phyloP scores from a whole-genome alignment of 306 rosid genomes.

The Pyrus bretschneideri region DNA sequence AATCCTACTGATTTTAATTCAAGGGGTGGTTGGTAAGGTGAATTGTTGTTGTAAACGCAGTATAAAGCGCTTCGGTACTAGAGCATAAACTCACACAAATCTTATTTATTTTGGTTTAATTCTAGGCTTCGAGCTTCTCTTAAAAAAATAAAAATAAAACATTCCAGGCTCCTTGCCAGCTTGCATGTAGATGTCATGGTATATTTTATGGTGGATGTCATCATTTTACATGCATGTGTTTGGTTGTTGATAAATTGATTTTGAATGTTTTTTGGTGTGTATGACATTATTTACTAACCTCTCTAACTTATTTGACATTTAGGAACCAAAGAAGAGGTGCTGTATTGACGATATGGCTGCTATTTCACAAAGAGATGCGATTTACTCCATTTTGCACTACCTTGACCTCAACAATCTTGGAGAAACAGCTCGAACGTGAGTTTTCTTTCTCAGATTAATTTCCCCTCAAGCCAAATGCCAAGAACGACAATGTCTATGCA shows the following conservation, averaged over 20 bases:
- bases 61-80: not conserved
- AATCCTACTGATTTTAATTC: not conserved
- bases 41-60: not conserved
- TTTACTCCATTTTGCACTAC: not conserved
- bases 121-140: not conserved
- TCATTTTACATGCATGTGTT: not conserved
- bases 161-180: not conserved
- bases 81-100: not conserved
- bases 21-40: not conserved
- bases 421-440: slow-evolving; percentile 13
- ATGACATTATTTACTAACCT: not conserved
- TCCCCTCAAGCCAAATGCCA: not conserved
- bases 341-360: not conserved
- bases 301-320: not conserved
- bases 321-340: not conserved
- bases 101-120: not conserved
- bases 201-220: too few relatives aligned
- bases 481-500: not conserved
- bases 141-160: too few relatives aligned
- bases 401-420: not conserved
- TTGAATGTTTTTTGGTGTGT: not conserved
- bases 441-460: not conserved
- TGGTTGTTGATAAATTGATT: not conserved
- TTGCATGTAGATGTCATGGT: not conserved
- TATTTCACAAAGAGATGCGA: not conserved